Evolutionary conservation across 768 basidiomycete genomes (phyloP).

Genomic region (Hortiboletus campestris): DNA sequence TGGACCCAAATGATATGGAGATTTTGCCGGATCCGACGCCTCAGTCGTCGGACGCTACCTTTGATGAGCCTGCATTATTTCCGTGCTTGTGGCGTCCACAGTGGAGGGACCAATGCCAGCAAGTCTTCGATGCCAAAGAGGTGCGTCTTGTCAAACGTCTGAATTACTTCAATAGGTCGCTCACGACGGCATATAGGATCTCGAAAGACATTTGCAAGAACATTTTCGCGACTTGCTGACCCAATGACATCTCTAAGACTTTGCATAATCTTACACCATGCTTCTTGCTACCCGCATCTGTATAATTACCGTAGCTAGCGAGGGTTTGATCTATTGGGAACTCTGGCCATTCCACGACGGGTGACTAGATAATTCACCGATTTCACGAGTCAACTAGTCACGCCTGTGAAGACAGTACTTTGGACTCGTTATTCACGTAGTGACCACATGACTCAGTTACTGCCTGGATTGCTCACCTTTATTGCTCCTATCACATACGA

Average conservation of each 20-base stretch:
- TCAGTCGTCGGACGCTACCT: not conserved
- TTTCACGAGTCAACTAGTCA: not conserved
- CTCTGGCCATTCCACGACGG: not conserved
- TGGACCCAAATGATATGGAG: constrained; percentile 24
- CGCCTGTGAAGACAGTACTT: too few relatives aligned
- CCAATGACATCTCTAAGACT: not conserved
- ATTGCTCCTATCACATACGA: too few relatives aligned
- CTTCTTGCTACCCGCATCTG: not conserved
- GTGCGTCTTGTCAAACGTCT: constrained; percentile 3
- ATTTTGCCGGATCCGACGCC: not conserved
- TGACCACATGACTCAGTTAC: too few relatives aligned
- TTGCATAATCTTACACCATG: not conserved
- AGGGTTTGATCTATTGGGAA: not conserved
- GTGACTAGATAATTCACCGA: too few relatives aligned
- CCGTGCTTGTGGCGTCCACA: constrained; percentile 32
- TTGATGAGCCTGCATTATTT: constrained; percentile 21
- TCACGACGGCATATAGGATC: constrained; percentile 15
- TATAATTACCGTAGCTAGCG: not conserved
- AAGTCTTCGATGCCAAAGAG: constrained; percentile 31
- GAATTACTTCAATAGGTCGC: not conserved
- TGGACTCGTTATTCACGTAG: too few relatives aligned
- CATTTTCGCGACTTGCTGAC: constrained; percentile 16
- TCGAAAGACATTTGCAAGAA: constrained; percentile 25
- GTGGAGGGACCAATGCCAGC: constrained; percentile 26
- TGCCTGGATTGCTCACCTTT: too few relatives aligned